phyloP scores from a whole-genome alignment of 2,329 filamentous ascomycete species.

The Zymoseptoria crescenta region DNA sequence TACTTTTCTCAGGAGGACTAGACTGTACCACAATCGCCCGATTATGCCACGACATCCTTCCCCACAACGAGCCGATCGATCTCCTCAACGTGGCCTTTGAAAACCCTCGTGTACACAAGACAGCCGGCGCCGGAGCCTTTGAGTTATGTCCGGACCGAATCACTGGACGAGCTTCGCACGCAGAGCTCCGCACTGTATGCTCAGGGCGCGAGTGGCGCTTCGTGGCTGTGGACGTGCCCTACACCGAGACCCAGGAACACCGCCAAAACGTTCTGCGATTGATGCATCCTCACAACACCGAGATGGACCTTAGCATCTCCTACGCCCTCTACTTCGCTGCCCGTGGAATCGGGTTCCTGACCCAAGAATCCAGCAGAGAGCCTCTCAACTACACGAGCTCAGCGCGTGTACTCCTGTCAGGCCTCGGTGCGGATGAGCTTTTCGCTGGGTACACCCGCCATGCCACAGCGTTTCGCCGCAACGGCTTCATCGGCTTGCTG shows the following conservation, averaged over 20 bases:
- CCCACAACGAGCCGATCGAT: conserved; percentile 63
- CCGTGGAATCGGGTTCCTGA: conserved; percentile 48
- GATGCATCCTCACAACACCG: conserved; percentile 89
- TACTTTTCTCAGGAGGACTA: conserved; percentile 89
- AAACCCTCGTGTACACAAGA: conserved; percentile 62
- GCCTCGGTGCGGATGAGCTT: conserved; percentile 89
- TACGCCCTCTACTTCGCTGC: conserved; percentile 92
- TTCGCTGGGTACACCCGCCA: conserved; percentile 92
- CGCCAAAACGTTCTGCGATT: conserved; percentile 62
- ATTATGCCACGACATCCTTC: conserved; percentile 68
- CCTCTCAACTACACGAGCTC: conserved; percentile 52
- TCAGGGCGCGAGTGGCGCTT: conserved; percentile 72
- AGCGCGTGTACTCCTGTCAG: conserved; percentile 80
- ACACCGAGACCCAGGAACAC: conserved; percentile 62
- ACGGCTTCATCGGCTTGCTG: conserved; percentile 63
- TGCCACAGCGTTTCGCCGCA: conserved; percentile 61
- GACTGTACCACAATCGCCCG: conserved; percentile 87
- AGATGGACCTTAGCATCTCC: conserved; percentile 97
- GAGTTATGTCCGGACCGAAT: conserved; percentile 84
- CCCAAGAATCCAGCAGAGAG: background rate
- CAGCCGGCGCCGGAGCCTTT: conserved; percentile 44
- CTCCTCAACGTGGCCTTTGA: conserved; percentile 95
- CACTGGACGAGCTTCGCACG: conserved; percentile 72
- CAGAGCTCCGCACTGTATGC: conserved; percentile 65
- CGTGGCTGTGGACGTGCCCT: conserved; percentile 76